A percentile compares a stretch with the other conserved stretches of the same genome.
phyloP scores from a whole-genome alignment of 2,329 filamentous ascomycete species.

The Ciborinia camelliae region DNA sequence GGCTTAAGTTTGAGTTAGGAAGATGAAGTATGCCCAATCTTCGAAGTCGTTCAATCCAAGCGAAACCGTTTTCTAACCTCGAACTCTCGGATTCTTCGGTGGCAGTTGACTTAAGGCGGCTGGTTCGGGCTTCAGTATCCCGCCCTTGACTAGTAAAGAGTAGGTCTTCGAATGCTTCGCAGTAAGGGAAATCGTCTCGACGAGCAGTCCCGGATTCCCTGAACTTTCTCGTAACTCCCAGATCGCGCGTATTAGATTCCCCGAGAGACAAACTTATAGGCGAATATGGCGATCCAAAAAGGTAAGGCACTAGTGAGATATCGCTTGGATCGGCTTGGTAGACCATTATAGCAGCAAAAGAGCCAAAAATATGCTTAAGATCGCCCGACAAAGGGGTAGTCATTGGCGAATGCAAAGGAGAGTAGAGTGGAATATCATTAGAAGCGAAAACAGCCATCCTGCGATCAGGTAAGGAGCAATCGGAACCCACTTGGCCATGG shows the following conservation, averaged over 20 bases:
- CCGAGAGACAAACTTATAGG: constrained; percentile 29
- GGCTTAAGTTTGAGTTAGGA: neutral
- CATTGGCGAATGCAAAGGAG: constrained; percentile 38
- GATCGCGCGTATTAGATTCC: constrained; percentile 1
- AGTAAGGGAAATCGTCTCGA: constrained; percentile 29
- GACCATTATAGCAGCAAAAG: neutral
- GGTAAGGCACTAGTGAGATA: constrained; percentile 36
- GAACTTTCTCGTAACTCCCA: too few species aligned
- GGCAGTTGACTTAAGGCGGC: neutral
- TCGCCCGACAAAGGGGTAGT: constrained; percentile 64
- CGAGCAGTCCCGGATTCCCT: neutral
- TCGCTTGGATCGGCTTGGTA: constrained; percentile 17
- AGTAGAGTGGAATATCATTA: constrained; percentile 33
- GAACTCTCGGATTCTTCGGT: neutral
- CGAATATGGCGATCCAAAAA: constrained; percentile 37
- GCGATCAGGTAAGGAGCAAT: neutral
- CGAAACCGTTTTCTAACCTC: neutral
- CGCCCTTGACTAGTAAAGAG: constrained; percentile 26
- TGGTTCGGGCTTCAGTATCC: neutral
- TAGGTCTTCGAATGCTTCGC: constrained; percentile 37
- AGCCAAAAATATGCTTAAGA: constrained; percentile 22
- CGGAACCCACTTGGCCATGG: neutral
- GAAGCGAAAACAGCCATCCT: neutral
- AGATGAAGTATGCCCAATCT: constrained; percentile 15
- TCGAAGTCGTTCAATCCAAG: constrained; percentile 25